Base-by-base conservation (phyloP, 2,329 filamentous ascomycete species). In the Hypoxylon sp. region DNA sequence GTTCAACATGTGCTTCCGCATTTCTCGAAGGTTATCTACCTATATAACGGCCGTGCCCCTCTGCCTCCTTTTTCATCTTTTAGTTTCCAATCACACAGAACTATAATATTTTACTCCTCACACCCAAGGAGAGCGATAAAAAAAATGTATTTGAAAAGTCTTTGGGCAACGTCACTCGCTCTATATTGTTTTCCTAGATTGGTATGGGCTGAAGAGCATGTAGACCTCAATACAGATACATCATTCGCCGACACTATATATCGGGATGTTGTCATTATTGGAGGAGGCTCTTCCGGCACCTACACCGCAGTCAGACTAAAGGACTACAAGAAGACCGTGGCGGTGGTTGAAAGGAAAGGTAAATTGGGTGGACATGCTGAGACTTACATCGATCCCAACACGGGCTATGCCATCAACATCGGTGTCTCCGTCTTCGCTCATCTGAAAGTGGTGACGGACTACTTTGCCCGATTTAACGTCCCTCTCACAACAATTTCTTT, bases 311-410 rank as follows among this genome's bases (percentile, higher is more conserved):
- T 81, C 46, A 68, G 70, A 5, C 68, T 82, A 0, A 68, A 69
- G 6, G 77, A 80, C 50, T 29, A 70, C 50, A 71, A 71, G 2
- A 77, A 79, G 57, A 76, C 74, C 1, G 75, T 81, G 2, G 71
- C 77, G 2, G 65, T 82, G 0, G 68, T 82, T 21, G 80, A 82
- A 63, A 76, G 75, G 31, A 70, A 78, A n/a, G 65, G 32, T n/a
- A 17, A 54, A 4, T 71, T 82, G 7, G 75, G 76, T 21, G 74
- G 76, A 0, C 75, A 72, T 32, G 65, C 63, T 21, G 39, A 71
- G 29, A 71, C 69, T 7, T 73, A 39, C 37, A 27, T 44, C n/a
- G 1, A 37, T 63, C 31, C 17, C 10, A 17, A 56, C 46, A 39
- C 52, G 50, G 19, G 50, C 3, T 44, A 44, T 44, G 39, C 17